Conservation (phyloP, 257 asterid species). For the Nicotiana tabacum region DNA sequence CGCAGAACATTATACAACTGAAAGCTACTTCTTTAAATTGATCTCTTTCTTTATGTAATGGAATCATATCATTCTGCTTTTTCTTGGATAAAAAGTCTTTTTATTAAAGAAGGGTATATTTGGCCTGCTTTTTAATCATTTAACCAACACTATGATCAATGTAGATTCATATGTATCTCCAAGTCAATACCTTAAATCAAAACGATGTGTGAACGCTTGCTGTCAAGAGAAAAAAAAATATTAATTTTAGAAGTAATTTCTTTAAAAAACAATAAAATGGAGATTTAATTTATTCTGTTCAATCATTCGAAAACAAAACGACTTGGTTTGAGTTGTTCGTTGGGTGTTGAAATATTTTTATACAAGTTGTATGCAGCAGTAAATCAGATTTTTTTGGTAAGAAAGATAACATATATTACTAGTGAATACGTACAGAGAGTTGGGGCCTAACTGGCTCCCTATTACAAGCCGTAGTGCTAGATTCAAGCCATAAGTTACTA, state of each 20-base stretch:
- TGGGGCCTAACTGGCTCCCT: too few species aligned
- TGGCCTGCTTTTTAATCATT: neutral
- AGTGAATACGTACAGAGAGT: too few species aligned
- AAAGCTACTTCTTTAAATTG: neutral
- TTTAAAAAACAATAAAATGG: neutral
- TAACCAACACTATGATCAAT: neutral
- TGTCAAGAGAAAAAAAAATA: neutral
- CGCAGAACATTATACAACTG: neutral
- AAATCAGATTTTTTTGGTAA: too few species aligned
- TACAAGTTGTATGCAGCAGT: neutral
- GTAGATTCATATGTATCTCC: neutral
- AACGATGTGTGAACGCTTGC: conserved; percentile 4
- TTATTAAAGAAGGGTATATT: neutral
- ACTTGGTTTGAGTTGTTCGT: neutral
- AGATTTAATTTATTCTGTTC: neutral
- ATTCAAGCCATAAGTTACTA: too few species aligned
- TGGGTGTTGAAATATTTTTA: neutral
- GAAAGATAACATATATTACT: too few species aligned
- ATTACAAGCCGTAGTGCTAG: too few species aligned
- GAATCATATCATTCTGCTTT: neutral
- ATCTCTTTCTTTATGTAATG: conserved; percentile 2
- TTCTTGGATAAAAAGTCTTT: neutral
- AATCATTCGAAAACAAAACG: neutral
- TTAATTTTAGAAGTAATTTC: neutral
- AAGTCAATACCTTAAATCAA: neutral